Evolutionary conservation across 306 rosid genomes (phyloP).

Genomic region (Hippophae rhamnoides): DNA sequence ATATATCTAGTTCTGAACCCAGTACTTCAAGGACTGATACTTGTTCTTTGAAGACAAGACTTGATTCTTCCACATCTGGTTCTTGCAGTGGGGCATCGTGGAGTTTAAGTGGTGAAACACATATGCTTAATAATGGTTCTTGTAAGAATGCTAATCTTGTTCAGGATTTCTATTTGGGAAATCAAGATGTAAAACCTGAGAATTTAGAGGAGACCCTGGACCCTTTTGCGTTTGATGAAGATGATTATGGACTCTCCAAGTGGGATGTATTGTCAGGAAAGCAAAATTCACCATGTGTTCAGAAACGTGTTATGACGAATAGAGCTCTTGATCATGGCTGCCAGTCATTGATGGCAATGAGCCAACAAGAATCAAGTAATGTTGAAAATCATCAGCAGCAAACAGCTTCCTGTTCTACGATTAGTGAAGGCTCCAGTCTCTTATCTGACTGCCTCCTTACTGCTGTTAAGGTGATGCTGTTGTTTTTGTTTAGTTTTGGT

Average conservation of each 20-base stretch:
- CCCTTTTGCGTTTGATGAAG: conserved; percentile 98
- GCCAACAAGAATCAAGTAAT: conserved; percentile 42
- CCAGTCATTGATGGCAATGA: conserved; percentile 40
- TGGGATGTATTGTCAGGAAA: conserved; percentile 86
- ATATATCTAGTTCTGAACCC: conserved; percentile 47
- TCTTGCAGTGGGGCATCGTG: conserved; percentile 54
- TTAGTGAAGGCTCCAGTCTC: conserved; percentile 46
- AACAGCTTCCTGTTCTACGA: conserved; percentile 28
- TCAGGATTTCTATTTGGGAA: conserved; percentile 10
- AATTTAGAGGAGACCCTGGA: conserved; percentile 54
- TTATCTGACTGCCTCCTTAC: conserved; percentile 78
- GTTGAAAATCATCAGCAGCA: conserved; percentile 34
- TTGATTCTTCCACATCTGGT: conserved; percentile 47
- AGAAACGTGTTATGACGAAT: conserved; percentile 18
- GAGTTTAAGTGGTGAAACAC: conserved; percentile 30
- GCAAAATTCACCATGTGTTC: conserved; percentile 30
- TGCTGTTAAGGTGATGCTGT: conserved; percentile 56
- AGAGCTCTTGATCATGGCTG: conserved; percentile 42
- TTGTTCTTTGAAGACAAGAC: conserved; percentile 48
- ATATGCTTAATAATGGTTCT: conserved; percentile 26
- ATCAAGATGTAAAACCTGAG: conserved; percentile 26
- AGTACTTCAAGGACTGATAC: conserved; percentile 54
- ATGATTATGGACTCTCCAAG: conserved; percentile 68
- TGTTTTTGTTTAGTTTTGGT: no score
- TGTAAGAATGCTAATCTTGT: conserved; percentile 32